Evolutionary conservation across 2,329 filamentous ascomycete genomes (phyloP), one percentile per base, ranked within the genome.

Genomic region (Macrophomina pseudophaseolina): DNA sequence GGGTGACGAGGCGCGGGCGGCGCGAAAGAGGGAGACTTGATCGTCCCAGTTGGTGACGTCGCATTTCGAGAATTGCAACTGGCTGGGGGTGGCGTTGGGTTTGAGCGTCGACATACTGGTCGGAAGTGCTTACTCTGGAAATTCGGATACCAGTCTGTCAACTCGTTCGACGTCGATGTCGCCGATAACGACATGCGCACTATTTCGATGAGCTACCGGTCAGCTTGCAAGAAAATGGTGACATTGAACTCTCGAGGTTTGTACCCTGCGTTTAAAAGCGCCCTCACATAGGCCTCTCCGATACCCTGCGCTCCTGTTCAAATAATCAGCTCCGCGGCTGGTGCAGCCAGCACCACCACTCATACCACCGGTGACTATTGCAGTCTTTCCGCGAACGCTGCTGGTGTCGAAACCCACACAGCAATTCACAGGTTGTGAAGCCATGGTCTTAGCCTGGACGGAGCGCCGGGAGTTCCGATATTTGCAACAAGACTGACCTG

Each of bases 1-100:
- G 0, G 80, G 80, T 8, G 78, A 80, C 35, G 73, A 71, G 0
- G 63, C 66, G 28, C 75, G 76, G 1, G 81, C 80, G 0, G 72
- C 75, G 64, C 82, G 77, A 44, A 84, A 84, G 5, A 82, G 71
- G 4, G 64, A 65, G 5, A 79, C 75, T 68, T 83, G 80, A 32
- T 82, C 74, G 0, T 83, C 76, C 81, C 81, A 84, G 49, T 74
- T 73, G 30, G 75, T 73, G 30, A 83, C 78, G 38, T 84, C 80
- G 67, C 80, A 81, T 67, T 78, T 77, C 14, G 80, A 72, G 67
- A 81, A 82, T 42, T 71, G 70, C 40, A 70, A 38, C 56, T 70
- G 66, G 30, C 64, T 70, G n/a, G 76, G 76, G 1, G 3, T 3
- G 14, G 4, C 14, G 28, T 60, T n/a, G 48, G 3, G 3, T 7